A percentile compares a stretch with the other conserved stretches of the same genome.
phyloP scores from a whole-genome alignment of 345 rosid genomes.

The Murraya paniculata region DNA sequence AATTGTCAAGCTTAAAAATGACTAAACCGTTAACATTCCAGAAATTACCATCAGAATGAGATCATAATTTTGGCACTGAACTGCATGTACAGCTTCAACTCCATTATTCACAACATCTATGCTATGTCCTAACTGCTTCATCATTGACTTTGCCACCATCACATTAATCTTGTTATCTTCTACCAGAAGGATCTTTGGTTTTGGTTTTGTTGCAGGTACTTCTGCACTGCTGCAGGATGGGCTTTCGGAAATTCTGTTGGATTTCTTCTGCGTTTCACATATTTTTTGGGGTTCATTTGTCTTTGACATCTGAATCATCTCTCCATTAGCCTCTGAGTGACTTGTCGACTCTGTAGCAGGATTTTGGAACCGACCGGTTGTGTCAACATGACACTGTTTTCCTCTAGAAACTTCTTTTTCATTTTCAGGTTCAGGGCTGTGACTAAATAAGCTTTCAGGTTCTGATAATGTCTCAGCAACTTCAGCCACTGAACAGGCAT shows the following conservation, averaged over 20 bases:
- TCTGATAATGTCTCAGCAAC: constrained; percentile 41
- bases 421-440: constrained; percentile 31
- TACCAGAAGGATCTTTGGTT: constrained; percentile 88
- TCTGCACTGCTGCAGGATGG: constrained; percentile 22
- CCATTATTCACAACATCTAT: constrained; percentile 82
- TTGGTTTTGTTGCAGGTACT: constrained; percentile 27
- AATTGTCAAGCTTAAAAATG: not conserved
- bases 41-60: constrained; percentile 74
- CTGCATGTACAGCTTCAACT: constrained; percentile 73
- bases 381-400: constrained; percentile 16
- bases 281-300: constrained; percentile 33
- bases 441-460: constrained; percentile 42
- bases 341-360: constrained; percentile 19
- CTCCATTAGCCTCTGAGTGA: constrained; percentile 35
- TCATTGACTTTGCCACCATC: constrained; percentile 82
- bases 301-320: constrained; percentile 23
- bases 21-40: not conserved
- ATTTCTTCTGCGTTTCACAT: constrained; percentile 36
- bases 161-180: constrained; percentile 94
- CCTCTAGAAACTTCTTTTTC: constrained; percentile 22
- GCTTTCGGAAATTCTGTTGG: constrained; percentile 24
- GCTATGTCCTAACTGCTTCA: constrained; percentile 76
- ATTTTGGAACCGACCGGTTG: constrained; percentile 12
- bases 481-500: constrained; percentile 54
- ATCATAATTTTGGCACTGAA: constrained; percentile 52